Evolutionary conservation across 148 eudicot genomes (phyloP).

Genomic region (Simmondsia chinensis): DNA sequence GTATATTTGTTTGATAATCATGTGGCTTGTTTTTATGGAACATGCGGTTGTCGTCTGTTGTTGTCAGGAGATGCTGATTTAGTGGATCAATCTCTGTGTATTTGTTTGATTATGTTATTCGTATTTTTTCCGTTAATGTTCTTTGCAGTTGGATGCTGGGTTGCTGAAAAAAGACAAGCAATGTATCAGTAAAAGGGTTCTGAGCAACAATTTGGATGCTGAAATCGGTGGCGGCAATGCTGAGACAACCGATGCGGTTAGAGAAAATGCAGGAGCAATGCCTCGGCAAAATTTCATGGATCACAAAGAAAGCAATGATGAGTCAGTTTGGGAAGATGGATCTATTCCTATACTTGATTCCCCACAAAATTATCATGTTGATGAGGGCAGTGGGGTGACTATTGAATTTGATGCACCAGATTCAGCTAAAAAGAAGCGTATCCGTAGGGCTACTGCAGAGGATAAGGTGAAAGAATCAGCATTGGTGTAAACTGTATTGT

Average conservation of each 20-base stretch:
- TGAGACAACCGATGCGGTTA: background rate
- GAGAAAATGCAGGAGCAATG: slow-evolving; percentile 8
- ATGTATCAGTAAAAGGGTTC: background rate
- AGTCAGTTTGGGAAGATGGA: slow-evolving; percentile 81
- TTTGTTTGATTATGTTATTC: background rate
- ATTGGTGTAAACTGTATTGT: background rate
- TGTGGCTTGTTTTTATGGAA: no score
- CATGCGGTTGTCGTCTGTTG: no score
- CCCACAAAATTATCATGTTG: slow-evolving; percentile 5
- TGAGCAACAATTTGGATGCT: slow-evolving; percentile 4
- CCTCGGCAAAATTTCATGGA: slow-evolving; percentile 5
- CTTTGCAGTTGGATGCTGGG: slow-evolving; percentile 13
- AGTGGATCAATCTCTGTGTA: no score
- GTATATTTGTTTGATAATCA: no score
- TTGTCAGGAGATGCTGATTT: no score
- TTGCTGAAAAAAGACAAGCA: slow-evolving; percentile 11
- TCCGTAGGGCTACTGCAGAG: slow-evolving; percentile 73
- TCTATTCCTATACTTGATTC: slow-evolving; percentile 23
- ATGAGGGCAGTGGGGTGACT: slow-evolving; percentile 32
- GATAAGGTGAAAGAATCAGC: slow-evolving; percentile 52
- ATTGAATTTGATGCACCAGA: slow-evolving; percentile 71
- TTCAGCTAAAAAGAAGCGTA: slow-evolving; percentile 40
- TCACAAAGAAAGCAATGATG: slow-evolving; percentile 31
- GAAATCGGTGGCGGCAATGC: slow-evolving; percentile 13
- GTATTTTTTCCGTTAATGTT: background rate